These are phyloP conservation scores for Candida tetrigidarum DNA, from an alignment of 1,139 yeast genomes.

Conservation along the genomic window DNA sequence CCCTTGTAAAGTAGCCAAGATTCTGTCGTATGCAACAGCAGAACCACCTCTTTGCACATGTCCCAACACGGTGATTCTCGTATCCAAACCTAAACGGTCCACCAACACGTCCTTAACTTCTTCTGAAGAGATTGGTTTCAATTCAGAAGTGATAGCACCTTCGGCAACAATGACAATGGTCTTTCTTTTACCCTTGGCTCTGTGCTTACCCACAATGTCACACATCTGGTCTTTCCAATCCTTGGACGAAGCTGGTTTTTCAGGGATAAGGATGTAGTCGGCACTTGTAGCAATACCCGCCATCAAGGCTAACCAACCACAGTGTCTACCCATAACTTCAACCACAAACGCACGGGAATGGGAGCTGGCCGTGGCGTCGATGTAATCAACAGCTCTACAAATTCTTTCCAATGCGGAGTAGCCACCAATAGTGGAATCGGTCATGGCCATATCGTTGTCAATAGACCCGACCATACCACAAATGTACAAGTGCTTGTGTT, in stretches of 20 bases:
- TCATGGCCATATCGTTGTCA: conserved; percentile 83
- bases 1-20: conserved; percentile 79
- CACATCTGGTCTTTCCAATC: conserved; percentile 73
- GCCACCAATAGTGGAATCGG: conserved; percentile 85
- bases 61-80: conserved; percentile 78
- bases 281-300: conserved; percentile 85
- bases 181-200: conserved; percentile 74
- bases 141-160: conserved; percentile 74
- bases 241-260: conserved; percentile 64
- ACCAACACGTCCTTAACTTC: conserved; percentile 73
- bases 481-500: conserved; percentile 63
- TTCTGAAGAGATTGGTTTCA: conserved; percentile 66
- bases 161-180: conserved; percentile 84
- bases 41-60: conserved; percentile 90
- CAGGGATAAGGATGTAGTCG: conserved; percentile 80
- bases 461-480: conserved; percentile 84
- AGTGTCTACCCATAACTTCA: conserved; percentile 91
- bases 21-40: conserved; percentile 79
- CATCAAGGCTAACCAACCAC: conserved; percentile 88
- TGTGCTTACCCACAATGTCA: conserved; percentile 65
- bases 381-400: conserved; percentile 77
- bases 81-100: conserved; percentile 68
- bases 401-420: conserved; percentile 78
- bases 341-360: conserved; percentile 85
- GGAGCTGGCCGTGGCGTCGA: conserved; percentile 83